A percentile compares a stretch with the other conserved stretches of the same genome.
These are phyloP conservation scores for Haematococcus lacustris DNA, from an alignment of 139 green algal genomes.

Conservation along the genomic window DNA sequence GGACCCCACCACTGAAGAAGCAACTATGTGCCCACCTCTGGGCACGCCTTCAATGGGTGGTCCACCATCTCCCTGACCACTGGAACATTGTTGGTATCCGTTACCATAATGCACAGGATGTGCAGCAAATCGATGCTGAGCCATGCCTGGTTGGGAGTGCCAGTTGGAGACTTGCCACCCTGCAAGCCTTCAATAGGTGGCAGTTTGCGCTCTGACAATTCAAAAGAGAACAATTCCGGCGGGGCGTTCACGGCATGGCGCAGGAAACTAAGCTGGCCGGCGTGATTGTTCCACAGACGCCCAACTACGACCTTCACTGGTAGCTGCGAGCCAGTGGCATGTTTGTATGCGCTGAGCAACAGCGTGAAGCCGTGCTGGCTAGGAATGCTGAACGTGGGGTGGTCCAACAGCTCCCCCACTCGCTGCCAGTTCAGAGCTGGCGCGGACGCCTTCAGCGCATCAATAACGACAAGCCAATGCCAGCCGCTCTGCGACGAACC, in stretches of 20 bases:
- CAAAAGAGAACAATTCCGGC: conserved; percentile 72
- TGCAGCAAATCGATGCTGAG: conserved; percentile 57
- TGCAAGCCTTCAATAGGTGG: conserved; percentile 68
- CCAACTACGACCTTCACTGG: conserved; percentile 63
- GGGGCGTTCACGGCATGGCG: conserved; percentile 58
- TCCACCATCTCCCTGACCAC: conserved; percentile 48
- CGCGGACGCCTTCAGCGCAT: conserved; percentile 31
- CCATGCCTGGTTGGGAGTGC: conserved; percentile 85
- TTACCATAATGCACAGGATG: conserved; percentile 38
- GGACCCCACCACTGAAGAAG: neutral
- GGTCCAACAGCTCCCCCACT: conserved; percentile 69
- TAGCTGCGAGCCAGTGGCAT: conserved; percentile 41
- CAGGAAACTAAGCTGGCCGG: conserved; percentile 81
- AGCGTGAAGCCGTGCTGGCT: conserved; percentile 48
- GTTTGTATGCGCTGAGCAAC: conserved; percentile 43
- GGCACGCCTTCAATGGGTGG: conserved; percentile 54
- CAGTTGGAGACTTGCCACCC: conserved; percentile 35
- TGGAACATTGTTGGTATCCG: conserved; percentile 17
- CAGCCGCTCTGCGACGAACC: conserved; percentile 21
- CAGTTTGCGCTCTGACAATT: conserved; percentile 41
- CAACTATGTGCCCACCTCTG: conserved; percentile 11
- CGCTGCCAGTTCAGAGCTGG: conserved; percentile 59
- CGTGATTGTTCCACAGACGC: conserved; percentile 67
- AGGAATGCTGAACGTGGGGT: conserved; percentile 60
- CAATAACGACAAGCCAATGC: conserved; percentile 53